Percentiles rank a stretch among this genome's conserved stretches.
phyloP scores from a whole-genome alignment of 441 rosid genomes.

The Lepidium campestre region DNA sequence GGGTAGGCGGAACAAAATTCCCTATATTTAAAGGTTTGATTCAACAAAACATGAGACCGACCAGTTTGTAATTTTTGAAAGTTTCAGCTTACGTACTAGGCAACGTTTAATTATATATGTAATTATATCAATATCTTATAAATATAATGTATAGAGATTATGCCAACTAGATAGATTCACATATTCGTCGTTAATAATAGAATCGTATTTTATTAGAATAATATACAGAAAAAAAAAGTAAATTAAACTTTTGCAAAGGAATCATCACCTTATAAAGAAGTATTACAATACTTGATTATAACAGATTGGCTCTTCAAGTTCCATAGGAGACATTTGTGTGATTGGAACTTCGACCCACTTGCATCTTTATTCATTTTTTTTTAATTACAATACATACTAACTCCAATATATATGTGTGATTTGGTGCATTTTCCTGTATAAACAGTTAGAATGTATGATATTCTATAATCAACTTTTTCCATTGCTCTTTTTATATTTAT shows the following conservation, averaged over 20 bases:
- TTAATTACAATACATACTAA: not conserved
- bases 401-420: not conserved
- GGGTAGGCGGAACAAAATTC: no score
- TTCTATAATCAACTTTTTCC: not conserved
- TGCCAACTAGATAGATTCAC: constrained; percentile 1
- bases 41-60: not conserved
- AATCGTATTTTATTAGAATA: not conserved
- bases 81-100: not conserved
- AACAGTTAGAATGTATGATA: not conserved
- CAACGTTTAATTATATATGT: not conserved
- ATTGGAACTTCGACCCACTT: constrained; percentile 18
- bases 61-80: not conserved
- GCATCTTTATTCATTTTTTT: not conserved
- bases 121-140: not conserved
- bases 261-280: constrained; percentile 11
- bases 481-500: not conserved
- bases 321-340: constrained; percentile 17
- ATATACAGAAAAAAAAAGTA: not conserved
- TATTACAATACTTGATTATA: not conserved
- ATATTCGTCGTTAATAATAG: not conserved
- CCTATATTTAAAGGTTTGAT: not conserved
- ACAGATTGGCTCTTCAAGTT: constrained; percentile 24
- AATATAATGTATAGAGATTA: no score
- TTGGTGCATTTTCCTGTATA: not conserved
- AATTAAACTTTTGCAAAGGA: constrained; percentile 1